Evolutionary conservation across 2,329 filamentous ascomycete genomes (phyloP).

Genomic region (Tolypocladium ovalisporum): DNA sequence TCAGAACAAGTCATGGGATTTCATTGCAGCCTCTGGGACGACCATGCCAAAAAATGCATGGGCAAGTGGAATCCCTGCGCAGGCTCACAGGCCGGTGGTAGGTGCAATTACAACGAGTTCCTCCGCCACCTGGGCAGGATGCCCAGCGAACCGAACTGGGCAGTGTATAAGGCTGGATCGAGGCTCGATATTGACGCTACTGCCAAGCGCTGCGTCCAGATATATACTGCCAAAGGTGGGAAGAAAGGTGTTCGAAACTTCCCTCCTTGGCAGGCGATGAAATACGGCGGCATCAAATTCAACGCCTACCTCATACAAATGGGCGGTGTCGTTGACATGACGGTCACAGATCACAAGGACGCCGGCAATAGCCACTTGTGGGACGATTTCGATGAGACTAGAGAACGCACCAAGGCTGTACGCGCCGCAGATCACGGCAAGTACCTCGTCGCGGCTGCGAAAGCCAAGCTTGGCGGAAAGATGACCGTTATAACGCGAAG

Average conservation of each 20-base stretch:
- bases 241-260: neutral
- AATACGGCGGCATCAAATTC: neutral
- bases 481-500: neutral
- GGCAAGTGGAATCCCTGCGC: neutral
- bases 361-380: neutral
- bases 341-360: neutral
- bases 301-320: neutral
- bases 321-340: neutral
- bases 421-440: neutral
- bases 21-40: neutral
- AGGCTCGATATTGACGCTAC: neutral
- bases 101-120: neutral
- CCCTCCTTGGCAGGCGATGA: neutral
- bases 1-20: no score
- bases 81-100: neutral
- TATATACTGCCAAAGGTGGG: neutral
- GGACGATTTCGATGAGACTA: neutral
- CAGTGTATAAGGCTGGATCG: neutral
- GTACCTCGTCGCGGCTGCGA: neutral
- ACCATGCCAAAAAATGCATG: neutral
- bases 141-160: neutral
- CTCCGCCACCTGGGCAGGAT: neutral
- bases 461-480: neutral
- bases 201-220: neutral
- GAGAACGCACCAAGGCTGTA: neutral